Conservation (phyloP, 371 early-diverging fungal genomes). For the Parasitella parasitica region DNA sequence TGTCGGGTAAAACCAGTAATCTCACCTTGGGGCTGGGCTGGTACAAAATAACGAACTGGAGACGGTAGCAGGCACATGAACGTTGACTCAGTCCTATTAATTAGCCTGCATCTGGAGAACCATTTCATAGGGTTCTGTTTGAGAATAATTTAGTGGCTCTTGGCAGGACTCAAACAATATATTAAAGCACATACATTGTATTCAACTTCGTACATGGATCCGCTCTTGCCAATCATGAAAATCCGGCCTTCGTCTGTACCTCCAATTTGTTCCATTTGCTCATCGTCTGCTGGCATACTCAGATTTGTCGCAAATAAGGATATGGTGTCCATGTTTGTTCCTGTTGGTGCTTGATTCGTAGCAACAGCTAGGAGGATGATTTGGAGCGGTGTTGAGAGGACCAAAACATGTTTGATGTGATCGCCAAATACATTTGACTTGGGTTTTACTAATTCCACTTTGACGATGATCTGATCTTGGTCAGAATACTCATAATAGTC, state of each 20-base stretch:
- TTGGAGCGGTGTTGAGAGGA: slow-evolving; percentile 85
- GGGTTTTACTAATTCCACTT: slow-evolving; percentile 79
- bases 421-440: slow-evolving; percentile 70
- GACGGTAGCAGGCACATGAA: neutral
- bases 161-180: no score
- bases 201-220: slow-evolving; percentile 80
- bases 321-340: slow-evolving; percentile 23
- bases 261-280: slow-evolving; percentile 67
- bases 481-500: slow-evolving; percentile 77
- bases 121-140: neutral
- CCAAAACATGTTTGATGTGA: slow-evolving; percentile 74
- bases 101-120: neutral
- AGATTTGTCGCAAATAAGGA: slow-evolving; percentile 68
- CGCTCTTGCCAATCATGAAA: slow-evolving; percentile 82
- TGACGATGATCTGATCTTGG: slow-evolving; percentile 84
- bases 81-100: slow-evolving; percentile 13
- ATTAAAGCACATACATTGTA: slow-evolving; percentile 64
- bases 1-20: no score
- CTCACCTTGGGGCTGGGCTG: neutral
- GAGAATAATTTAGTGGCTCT: neutral
- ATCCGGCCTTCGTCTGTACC: slow-evolving; percentile 80
- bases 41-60: neutral
- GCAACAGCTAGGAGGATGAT: slow-evolving; percentile 64
- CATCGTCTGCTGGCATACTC: slow-evolving; percentile 72
- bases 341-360: neutral